Evolutionary conservation across 2,329 filamentous ascomycete species (phyloP).

Genomic region (Diaporthe velutina): DNA sequence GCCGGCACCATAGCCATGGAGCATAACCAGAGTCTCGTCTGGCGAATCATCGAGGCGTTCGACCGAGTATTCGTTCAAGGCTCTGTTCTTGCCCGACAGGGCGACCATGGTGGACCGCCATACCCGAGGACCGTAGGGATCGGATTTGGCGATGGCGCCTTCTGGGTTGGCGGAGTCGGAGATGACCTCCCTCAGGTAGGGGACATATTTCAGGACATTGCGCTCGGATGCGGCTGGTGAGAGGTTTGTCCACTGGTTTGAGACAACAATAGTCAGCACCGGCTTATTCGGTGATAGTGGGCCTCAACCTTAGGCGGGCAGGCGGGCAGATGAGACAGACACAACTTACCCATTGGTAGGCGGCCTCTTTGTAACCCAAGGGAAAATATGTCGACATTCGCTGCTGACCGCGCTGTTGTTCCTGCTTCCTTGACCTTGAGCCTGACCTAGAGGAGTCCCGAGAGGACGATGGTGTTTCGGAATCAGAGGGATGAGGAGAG

Average conservation of each 20-base stretch:
- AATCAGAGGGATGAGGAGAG: slow-evolving; percentile 4
- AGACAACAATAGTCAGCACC: slow-evolving; percentile 25
- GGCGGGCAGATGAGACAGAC: not conserved
- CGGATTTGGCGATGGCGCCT: slow-evolving; percentile 64
- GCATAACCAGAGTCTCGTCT: slow-evolving; percentile 91
- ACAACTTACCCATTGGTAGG: slow-evolving; percentile 85
- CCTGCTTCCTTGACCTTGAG: slow-evolving; percentile 31
- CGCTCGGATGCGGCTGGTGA: slow-evolving; percentile 88
- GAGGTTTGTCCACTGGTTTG: slow-evolving; percentile 82
- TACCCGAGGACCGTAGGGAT: slow-evolving; percentile 86
- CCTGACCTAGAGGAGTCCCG: slow-evolving; percentile 20
- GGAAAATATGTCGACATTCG: slow-evolving; percentile 79
- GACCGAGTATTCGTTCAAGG: slow-evolving; percentile 92
- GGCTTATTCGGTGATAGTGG: slow-evolving; percentile 29
- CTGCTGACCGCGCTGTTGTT: slow-evolving; percentile 27
- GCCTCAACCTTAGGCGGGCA: not conserved
- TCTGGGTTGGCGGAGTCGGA: slow-evolving; percentile 59
- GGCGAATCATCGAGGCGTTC: slow-evolving; percentile 83
- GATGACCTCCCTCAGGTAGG: slow-evolving; percentile 83
- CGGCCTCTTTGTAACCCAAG: slow-evolving; percentile 90
- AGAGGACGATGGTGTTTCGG: slow-evolving; percentile 32
- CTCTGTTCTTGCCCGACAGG: slow-evolving; percentile 86
- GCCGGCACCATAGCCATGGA: slow-evolving; percentile 96
- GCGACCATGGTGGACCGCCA: slow-evolving; percentile 90
- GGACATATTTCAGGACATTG: slow-evolving; percentile 87